Base-by-base conservation (phyloP, 1,139 yeast genomes). In the Arxiozyma bovina region DNA sequence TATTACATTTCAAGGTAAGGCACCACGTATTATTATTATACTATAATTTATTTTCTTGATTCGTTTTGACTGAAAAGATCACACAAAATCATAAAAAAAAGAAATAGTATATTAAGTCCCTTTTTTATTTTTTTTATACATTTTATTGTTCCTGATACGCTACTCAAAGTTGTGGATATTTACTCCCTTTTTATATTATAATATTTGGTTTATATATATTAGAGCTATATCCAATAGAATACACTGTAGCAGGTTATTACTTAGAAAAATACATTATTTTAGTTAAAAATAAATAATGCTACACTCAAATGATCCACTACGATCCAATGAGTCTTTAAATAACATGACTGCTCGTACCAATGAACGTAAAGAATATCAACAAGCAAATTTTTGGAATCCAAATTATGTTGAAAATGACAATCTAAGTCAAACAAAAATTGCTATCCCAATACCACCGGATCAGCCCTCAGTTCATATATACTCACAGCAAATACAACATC, bases 301-400 rank as follows among this genome's bases (percentile, higher is more conserved):
- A 20, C 48, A 45, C 21, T 30, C 41, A 25, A 45, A 30, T 20
- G 48, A 45, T 23, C 23, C 17, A 5, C 21, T 38, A 7, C 48
- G 25, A 45, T 45, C 42, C 30, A 49, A 20, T 46, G 47, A 38
- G 18, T 27, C 47, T 42, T 22, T 22, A 38, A 27, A 23, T 11
- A 40, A 42, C 17, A 20, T 34, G 25, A 51, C 46, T n/a, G 30
- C 38, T 17, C 4, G 18, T 17, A 21, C 11, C 9, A 48, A 25
- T 43, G 27, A 45, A 5, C 41, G 17, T 12, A 48, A 42, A n/a
- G 20, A n/a, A 30, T 38, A 45, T 18, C 48, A 45, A 20, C 27
- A 30, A 20, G 25, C 15, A n/a, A 42, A 27, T 9, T 46, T 50
- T 23, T 55, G 58, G 58, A 55, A 53, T 34, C 49, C 56, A 41